These are phyloP conservation scores for Brasilioporus rufonigricans DNA, from an alignment of 768 basidiomycete species.

Conservation along the genomic window DNA sequence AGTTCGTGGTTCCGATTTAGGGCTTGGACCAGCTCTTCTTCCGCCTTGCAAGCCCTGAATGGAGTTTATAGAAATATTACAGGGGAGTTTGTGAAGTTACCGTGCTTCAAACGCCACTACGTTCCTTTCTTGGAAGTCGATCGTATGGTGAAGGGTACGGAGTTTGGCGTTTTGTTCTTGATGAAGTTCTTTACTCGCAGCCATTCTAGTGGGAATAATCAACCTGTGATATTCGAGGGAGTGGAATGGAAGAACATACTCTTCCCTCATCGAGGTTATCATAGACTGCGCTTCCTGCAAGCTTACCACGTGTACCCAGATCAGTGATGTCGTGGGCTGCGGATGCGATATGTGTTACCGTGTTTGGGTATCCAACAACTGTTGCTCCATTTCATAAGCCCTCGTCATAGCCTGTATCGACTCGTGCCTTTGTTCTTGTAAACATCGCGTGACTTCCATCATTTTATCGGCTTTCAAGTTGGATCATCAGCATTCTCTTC, in stretches of 20 bases:
- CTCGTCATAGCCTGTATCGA: conserved; percentile 22
- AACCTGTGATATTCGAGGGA: conserved; percentile 12
- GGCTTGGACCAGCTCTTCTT: conserved; percentile 17
- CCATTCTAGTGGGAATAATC: conserved; percentile 19
- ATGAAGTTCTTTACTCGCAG: conserved; percentile 19
- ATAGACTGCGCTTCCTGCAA: conserved; percentile 26
- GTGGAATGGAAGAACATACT: conserved; percentile 28
- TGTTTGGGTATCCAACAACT: conserved; percentile 19
- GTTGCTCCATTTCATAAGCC: conserved; percentile 29
- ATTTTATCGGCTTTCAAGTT: conserved; percentile 24
- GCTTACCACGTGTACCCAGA: conserved; percentile 11
- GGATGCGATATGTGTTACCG: conserved; percentile 11
- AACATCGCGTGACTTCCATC: conserved; percentile 19
- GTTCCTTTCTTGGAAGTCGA: conserved; percentile 31
- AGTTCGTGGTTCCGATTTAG: conserved; percentile 26
- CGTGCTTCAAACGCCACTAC: conserved; percentile 25
- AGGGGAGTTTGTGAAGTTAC: conserved; percentile 10
- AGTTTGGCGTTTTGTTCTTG: conserved; percentile 27
- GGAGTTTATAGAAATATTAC: conserved; percentile 9
- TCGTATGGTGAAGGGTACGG: conserved; percentile 30
- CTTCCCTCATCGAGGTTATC: conserved; percentile 30
- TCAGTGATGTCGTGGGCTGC: conserved; percentile 10
- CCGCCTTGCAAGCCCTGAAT: conserved; percentile 18
- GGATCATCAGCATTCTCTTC: conserved; percentile 14
- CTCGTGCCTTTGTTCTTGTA: conserved; percentile 30